phyloP scores from a whole-genome alignment of 2,329 filamentous ascomycete species.

The Rasamsonia emersonii region DNA sequence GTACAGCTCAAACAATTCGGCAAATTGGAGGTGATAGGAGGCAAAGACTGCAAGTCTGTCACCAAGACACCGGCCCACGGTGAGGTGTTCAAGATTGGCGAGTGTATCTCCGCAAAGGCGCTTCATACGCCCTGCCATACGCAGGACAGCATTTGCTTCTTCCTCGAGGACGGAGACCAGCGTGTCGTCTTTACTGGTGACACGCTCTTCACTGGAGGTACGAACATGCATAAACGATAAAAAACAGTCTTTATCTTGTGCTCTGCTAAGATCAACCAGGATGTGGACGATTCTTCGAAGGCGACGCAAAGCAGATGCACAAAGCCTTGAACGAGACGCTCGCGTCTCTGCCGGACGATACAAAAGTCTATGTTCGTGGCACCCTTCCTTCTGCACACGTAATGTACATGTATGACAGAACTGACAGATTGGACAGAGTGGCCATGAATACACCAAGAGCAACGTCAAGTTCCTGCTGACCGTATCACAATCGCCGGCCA shows the following conservation, averaged over 20 bases:
- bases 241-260: background rate
- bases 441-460: slow-evolving; percentile 95
- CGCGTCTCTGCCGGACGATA: slow-evolving; percentile 74
- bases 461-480: slow-evolving; percentile 84
- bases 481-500: slow-evolving; percentile 63
- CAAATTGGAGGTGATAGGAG: slow-evolving; percentile 71
- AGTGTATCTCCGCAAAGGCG: slow-evolving; percentile 68
- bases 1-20: slow-evolving; percentile 49
- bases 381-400: slow-evolving; percentile 1
- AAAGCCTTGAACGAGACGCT: slow-evolving; percentile 81
- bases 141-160: slow-evolving; percentile 96
- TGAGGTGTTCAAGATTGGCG: slow-evolving; percentile 71
- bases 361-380: slow-evolving; percentile 69
- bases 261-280: slow-evolving; percentile 42
- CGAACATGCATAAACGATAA: slow-evolving; percentile 14
- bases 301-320: slow-evolving; percentile 82
- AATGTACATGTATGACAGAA: too few relatives aligned
- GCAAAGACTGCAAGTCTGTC: slow-evolving; percentile 74
- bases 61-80: slow-evolving; percentile 67
- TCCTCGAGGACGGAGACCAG: slow-evolving; percentile 65
- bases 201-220: slow-evolving; percentile 88
- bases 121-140: slow-evolving; percentile 98
- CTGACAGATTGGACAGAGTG: too few relatives aligned
- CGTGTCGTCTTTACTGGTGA: slow-evolving; percentile 90
- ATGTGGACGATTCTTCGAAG: slow-evolving; percentile 94